phyloP scores from a whole-genome alignment of 2,329 filamentous ascomycete genomes.

The Neofusicoccum umdonicola region DNA sequence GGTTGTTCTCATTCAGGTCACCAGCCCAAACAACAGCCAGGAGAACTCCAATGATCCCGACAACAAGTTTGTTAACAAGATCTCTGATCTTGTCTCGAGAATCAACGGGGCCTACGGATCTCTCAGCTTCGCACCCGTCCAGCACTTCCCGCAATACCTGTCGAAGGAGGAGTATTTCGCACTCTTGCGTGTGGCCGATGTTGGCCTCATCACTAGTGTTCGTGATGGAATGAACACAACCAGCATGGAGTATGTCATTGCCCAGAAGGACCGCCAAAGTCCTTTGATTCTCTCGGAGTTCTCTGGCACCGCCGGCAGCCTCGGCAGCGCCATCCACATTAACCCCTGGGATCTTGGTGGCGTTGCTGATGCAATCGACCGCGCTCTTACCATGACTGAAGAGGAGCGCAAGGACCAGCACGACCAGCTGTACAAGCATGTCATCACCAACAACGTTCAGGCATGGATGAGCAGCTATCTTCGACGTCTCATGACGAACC shows the following conservation, averaged over 20 bases:
- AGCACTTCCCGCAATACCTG: constrained; percentile 93
- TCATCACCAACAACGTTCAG: constrained; percentile 81
- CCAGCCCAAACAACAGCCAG: constrained; percentile 78
- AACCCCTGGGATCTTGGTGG: constrained; percentile 91
- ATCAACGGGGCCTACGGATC: constrained; percentile 92
- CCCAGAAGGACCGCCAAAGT: constrained; percentile 81
- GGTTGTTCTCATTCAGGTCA: constrained; percentile 93
- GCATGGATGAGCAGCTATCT: constrained; percentile 81
- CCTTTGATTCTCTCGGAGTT: constrained; percentile 95
- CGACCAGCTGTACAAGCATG: constrained; percentile 73
- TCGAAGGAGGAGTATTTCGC: constrained; percentile 90
- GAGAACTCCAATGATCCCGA: constrained; percentile 71
- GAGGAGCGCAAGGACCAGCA: constrained; percentile 69
- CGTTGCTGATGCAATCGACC: constrained; percentile 79
- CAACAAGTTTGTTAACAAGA: constrained; percentile 79
- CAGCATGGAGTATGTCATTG: constrained; percentile 89
- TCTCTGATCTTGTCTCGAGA: constrained; percentile 83
- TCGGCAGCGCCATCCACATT: constrained; percentile 87
- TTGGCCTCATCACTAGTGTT: constrained; percentile 92
- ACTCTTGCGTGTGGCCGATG: constrained; percentile 83
- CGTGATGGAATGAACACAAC: constrained; percentile 98
- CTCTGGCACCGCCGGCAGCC: constrained; percentile 84
- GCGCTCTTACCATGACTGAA: constrained; percentile 72
- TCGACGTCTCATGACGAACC: constrained; percentile 73
- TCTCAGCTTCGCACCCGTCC: constrained; percentile 83